These are phyloP conservation scores for Hanseniaspora vineae DNA, from an alignment of 805 yeast species.

Conservation along the genomic window DNA sequence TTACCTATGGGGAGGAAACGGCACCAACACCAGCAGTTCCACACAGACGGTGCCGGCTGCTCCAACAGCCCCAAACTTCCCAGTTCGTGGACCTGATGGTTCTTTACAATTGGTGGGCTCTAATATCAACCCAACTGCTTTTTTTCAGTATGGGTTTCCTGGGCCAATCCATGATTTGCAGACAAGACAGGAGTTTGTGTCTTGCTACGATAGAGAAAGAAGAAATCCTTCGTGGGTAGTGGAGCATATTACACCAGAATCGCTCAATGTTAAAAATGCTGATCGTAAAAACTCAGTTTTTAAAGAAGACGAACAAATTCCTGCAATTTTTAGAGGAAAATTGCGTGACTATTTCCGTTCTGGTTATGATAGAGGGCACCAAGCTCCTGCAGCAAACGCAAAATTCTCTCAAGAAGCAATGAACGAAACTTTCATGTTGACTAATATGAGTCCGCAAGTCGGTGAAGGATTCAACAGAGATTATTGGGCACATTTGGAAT, in stretches of 20 bases:
- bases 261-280: constrained; percentile 41
- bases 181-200: constrained; percentile 60
- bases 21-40: constrained; percentile 8
- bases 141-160: constrained; percentile 87
- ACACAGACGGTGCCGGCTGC: background rate
- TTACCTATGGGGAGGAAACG: constrained; percentile 22
- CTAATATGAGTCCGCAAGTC: constrained; percentile 93
- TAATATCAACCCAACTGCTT: constrained; percentile 57
- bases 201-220: constrained; percentile 74
- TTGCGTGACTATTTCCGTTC: constrained; percentile 83
- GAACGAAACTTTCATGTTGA: constrained; percentile 85
- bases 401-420: constrained; percentile 81
- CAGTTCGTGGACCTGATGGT: constrained; percentile 6
- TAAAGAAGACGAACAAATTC: constrained; percentile 76
- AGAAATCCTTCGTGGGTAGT: constrained; percentile 79
- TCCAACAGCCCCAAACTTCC: constrained; percentile 3
- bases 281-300: constrained; percentile 76
- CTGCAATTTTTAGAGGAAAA: constrained; percentile 59
- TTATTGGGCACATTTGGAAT: constrained; percentile 95
- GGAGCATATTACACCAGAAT: constrained; percentile 74
- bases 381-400: constrained; percentile 97
- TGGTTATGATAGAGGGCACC: constrained; percentile 95
- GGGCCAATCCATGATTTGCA: constrained; percentile 86
- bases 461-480: constrained; percentile 97
- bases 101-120: constrained; percentile 20